Conservation (phyloP, 164 flowering plant species). For the Saururus chinensis region DNA sequence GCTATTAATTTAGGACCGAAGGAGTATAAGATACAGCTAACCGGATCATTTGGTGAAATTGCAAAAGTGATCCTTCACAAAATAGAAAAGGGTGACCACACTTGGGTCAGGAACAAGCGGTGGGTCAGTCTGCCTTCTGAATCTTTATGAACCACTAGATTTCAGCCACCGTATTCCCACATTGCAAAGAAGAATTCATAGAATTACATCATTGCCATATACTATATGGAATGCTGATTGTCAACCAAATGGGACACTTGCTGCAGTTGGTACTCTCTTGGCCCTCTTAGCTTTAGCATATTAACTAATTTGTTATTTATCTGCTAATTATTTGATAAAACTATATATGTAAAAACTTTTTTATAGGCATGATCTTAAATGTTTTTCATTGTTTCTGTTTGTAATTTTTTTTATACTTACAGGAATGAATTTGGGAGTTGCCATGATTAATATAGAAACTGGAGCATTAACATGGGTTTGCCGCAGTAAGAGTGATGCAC, state of each 20-base stretch:
- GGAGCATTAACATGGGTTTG: conserved; percentile 39
- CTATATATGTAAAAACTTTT: too few relatives aligned
- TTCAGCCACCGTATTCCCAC: conserved; percentile 11
- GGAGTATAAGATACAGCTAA: too few relatives aligned
- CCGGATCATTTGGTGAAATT: too few relatives aligned
- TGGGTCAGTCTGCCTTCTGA: conserved; percentile 48
- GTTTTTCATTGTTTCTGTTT: too few relatives aligned
- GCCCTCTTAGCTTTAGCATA: not conserved
- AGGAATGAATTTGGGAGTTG: conserved; percentile 80
- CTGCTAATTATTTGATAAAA: too few relatives aligned
- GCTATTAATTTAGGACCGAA: too few relatives aligned
- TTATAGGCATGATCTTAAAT: too few relatives aligned
- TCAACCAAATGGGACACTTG: conserved; percentile 29
- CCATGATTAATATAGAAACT: conserved; percentile 58
- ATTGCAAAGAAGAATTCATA: conserved; percentile 14
- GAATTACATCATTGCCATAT: conserved; percentile 36
- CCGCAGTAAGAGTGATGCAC: conserved; percentile 68
- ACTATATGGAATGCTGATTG: conserved; percentile 86
- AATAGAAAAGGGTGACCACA: conserved; percentile 52
- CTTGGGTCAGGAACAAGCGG: conserved; percentile 59
- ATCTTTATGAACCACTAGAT: conserved; percentile 41
- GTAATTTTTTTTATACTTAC: not conserved
- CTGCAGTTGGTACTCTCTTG: conserved; percentile 40
- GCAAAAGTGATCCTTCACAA: conserved; percentile 25
- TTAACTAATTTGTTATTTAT: too few relatives aligned